Evolutionary conservation across 2,329 filamentous ascomycete genomes (phyloP).

Genomic region (Apiospora hydei): DNA sequence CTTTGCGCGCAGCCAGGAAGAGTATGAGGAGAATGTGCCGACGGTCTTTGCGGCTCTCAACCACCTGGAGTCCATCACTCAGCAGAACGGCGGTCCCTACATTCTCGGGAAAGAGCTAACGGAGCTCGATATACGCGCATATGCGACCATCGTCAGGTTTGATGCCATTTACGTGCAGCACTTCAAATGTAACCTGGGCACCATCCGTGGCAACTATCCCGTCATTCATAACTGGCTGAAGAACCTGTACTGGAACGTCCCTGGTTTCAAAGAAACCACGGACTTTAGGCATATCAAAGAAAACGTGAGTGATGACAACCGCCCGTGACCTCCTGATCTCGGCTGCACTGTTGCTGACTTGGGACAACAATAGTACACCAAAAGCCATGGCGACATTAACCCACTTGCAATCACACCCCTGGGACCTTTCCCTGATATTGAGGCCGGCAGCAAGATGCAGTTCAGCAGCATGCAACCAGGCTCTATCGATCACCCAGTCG

Average conservation of each 20-base stretch:
- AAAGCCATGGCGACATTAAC: conserved; percentile 66
- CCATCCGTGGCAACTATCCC: conserved; percentile 66
- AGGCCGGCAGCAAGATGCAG: conserved; percentile 57
- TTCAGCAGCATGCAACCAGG: conserved; percentile 56
- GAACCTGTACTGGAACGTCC: conserved; percentile 63
- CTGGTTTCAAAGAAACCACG: conserved; percentile 64
- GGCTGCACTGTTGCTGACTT: background rate
- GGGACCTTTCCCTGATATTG: conserved; percentile 66
- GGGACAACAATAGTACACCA: conserved; percentile 48
- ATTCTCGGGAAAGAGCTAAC: conserved; percentile 63
- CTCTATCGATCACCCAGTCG: conserved; percentile 50
- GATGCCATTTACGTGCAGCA: conserved; percentile 70
- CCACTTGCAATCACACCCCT: conserved; percentile 68
- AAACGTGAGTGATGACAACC: conserved; percentile 46
- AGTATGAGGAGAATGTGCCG: conserved; percentile 61
- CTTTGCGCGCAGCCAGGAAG: conserved; percentile 62
- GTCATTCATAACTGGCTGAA: conserved; percentile 67
- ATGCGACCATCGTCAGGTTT: conserved; percentile 65
- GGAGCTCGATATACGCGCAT: conserved; percentile 65
- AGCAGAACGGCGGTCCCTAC: conserved; percentile 53
- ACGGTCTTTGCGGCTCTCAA: conserved; percentile 67
- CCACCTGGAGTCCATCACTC: conserved; percentile 57
- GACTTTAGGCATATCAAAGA: conserved; percentile 75
- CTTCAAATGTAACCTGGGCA: conserved; percentile 71
- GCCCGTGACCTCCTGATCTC: background rate